These are phyloP conservation scores for Collybia sp. DNA, from an alignment of 768 basidiomycete genomes.

Conservation along the genomic window DNA sequence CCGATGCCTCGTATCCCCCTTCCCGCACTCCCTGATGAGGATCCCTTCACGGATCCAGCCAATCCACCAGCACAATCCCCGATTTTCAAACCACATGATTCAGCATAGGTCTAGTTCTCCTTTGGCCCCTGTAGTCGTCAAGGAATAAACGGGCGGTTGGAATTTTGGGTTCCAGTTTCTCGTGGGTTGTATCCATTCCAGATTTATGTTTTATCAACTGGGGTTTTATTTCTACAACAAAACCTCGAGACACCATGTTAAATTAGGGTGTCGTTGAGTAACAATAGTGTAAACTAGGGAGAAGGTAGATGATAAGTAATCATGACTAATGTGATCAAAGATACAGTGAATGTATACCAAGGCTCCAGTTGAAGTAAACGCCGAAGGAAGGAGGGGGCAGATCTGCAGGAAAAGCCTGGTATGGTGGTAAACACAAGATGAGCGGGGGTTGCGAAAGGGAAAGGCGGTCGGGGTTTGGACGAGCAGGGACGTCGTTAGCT, in stretches of 20 bases:
- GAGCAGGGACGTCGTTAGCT: too few relatives aligned
- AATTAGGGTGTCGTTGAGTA: conserved; percentile 7
- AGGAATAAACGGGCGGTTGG: too few relatives aligned
- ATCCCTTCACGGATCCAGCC: too few relatives aligned
- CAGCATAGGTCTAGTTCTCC: too few relatives aligned
- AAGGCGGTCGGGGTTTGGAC: too few relatives aligned
- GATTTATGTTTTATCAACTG: background rate
- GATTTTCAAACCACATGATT: too few relatives aligned
- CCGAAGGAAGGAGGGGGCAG: conserved; percentile 4
- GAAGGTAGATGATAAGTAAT: conserved; percentile 7
- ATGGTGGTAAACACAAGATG: conserved; percentile 6
- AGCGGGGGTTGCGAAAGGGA: background rate
- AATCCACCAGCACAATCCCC: too few relatives aligned
- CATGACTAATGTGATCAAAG: conserved; percentile 9
- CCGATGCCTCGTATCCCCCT: too few relatives aligned
- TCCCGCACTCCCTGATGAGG: too few relatives aligned
- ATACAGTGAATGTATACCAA: conserved; percentile 14
- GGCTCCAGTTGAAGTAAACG: conserved; percentile 5
- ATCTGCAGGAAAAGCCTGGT: conserved; percentile 8
- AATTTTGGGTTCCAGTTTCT: too few relatives aligned
- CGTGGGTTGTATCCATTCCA: too few relatives aligned
- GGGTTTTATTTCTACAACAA: conserved; percentile 5
- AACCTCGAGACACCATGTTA: conserved; percentile 3
- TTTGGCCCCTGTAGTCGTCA: too few relatives aligned
- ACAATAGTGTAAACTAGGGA: conserved; percentile 11